Evolutionary conservation across 345 rosid genomes (phyloP).

Genomic region (Bretschneidera sinensis): DNA sequence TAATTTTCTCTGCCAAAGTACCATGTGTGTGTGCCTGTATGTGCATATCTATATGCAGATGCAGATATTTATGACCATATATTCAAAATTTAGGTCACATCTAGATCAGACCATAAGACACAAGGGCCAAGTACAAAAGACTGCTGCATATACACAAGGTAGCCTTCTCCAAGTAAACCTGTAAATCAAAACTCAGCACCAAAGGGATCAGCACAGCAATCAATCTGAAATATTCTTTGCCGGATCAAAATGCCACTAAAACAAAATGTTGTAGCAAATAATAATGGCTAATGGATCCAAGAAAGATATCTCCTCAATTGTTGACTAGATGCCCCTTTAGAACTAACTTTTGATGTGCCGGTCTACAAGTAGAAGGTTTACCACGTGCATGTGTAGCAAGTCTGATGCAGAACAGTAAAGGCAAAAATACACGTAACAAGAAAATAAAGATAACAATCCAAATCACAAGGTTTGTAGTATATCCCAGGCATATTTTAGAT

Average conservation of each 20-base stretch:
- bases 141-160: not conserved
- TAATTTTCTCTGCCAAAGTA: too few relatives aligned
- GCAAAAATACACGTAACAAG: not conserved
- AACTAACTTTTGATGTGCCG: not conserved
- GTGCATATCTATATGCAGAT: too few relatives aligned
- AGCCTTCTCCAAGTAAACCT: conserved; percentile 6
- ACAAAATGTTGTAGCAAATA: not conserved
- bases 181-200: not conserved
- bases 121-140: not conserved
- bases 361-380: conserved; percentile 3
- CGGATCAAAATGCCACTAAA: not conserved
- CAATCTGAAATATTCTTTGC: not conserved
- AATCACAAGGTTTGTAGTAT: too few relatives aligned
- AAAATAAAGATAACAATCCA: not conserved
- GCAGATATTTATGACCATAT: too few relatives aligned
- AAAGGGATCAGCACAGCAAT: not conserved
- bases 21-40: too few relatives aligned
- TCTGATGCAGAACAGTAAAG: too few relatives aligned
- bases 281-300: not conserved
- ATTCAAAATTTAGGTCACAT: too few relatives aligned
- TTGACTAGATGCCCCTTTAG: conserved; percentile 1
- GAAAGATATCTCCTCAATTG: not conserved
- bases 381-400: not conserved
- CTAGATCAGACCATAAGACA: not conserved
- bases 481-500: too few relatives aligned